Evolutionary conservation across 1,139 yeast genomes (phyloP), one percentile per base, ranked within the genome.

Genomic region (Hyphopichia khmerensis): DNA sequence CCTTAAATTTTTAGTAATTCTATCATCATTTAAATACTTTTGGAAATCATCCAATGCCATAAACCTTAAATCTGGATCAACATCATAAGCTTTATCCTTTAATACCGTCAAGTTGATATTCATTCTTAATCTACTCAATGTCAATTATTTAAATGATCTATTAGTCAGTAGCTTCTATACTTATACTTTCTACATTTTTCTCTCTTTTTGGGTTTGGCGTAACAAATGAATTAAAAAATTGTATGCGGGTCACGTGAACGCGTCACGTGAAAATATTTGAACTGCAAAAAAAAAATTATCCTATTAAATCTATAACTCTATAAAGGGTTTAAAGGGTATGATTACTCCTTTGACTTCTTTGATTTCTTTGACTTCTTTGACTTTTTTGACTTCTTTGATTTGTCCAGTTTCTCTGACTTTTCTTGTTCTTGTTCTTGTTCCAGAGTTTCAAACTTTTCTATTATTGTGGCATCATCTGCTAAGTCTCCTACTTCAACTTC

Each of bases 11-110:
- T 56, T 51, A 32, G 59, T 48, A 48, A 60, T 51, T 39, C 62
- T 51, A 40, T 67, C 51, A 48, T 51, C 52, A 50, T 48, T 43
- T 65, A 72, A 47, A 67, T 68, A 54, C 47, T 76, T 78, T 52
- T 78, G 80, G 52, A 88, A 73, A 57, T 89, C 96, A 52, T 80
- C 87, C 48, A 88, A 69, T 2, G 93, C 95, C 96, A 89, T 89
- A 63, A 83, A 88, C 56, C 96, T 73, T 51, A 86, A 70, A 58
- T 89, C 96, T 3, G 95, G 87, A 55, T 89, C 96, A 19, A 84
- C 84, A 51, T 82, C 87, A 40, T 69, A 67, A 17, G 83, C 79
- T 52, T 72, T 73, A 50, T 82, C 82, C 43, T 57, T 64, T 41
- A 73, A 55, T 15, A 59, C 38, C 41, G 51, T 56, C 49, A 64